Percentiles rank a stretch among this genome's conserved stretches.
Evolutionary conservation across 2,329 filamentous ascomycete species (phyloP).

Genomic region (Truncatella angustata): DNA sequence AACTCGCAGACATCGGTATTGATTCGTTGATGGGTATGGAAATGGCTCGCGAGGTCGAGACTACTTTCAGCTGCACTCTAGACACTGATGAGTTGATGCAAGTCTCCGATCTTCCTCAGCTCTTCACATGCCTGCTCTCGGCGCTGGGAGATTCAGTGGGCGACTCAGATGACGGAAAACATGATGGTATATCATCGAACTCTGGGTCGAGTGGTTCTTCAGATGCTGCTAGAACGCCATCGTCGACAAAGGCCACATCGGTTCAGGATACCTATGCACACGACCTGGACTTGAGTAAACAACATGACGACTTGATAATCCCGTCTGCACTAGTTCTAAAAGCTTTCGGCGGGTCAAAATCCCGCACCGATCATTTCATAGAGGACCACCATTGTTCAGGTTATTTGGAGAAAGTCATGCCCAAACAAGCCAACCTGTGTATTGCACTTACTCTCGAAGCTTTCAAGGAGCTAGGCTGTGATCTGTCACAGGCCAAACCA

Average conservation of each 20-base stretch:
- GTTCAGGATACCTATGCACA: too few species aligned
- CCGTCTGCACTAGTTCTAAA: not conserved
- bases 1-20: slow-evolving; percentile 41
- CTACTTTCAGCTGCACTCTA: slow-evolving; percentile 31
- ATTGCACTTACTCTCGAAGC: slow-evolving; percentile 13
- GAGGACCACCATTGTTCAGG: slow-evolving; percentile 1
- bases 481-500: slow-evolving; percentile 1
- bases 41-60: slow-evolving; percentile 37
- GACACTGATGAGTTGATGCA: slow-evolving; percentile 25
- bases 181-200: too few species aligned
- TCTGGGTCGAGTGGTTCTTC: too few species aligned
- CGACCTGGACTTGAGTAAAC: too few species aligned
- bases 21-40: slow-evolving; percentile 51
- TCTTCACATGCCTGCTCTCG: slow-evolving; percentile 9
- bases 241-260: too few species aligned
- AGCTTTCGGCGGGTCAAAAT: slow-evolving; percentile 11
- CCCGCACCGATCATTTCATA: slow-evolving; percentile 11
- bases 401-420: slow-evolving; percentile 3
- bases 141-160: slow-evolving; percentile 5
- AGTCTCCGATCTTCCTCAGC: slow-evolving; percentile 18
- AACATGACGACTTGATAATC: slow-evolving; percentile 4
- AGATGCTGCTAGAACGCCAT: too few species aligned
- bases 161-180: too few species aligned
- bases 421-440: not conserved
- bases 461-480: slow-evolving; percentile 11